Evolutionary conservation across 257 asterid species (phyloP).

Genomic region (Galeopsis tetrahit): DNA sequence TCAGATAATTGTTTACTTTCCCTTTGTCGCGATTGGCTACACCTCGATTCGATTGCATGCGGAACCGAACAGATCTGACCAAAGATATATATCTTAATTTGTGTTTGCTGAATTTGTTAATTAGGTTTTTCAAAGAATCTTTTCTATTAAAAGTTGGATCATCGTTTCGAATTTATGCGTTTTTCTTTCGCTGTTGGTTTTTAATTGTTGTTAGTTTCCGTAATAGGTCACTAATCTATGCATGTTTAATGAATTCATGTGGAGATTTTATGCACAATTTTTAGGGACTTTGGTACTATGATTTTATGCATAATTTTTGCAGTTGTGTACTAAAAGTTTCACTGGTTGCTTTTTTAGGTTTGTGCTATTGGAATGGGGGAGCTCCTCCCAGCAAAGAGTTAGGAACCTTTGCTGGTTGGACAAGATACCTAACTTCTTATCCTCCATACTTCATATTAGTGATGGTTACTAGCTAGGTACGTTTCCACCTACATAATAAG

Average conservation of each 20-base stretch:
- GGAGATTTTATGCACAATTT: not conserved
- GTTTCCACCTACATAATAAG: no score
- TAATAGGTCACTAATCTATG: not conserved
- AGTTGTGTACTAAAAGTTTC: conserved; percentile 4
- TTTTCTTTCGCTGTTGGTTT: not conserved
- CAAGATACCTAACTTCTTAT: no score
- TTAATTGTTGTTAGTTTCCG: not conserved
- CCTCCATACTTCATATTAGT: no score
- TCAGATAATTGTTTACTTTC: conserved; percentile 23
- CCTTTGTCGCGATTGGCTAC: conserved; percentile 1
- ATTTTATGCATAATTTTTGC: conserved; percentile 32
- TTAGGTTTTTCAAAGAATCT: no score
- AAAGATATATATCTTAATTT: conserved; percentile 5
- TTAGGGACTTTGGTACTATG: conserved; percentile 23
- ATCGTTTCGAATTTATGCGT: conserved; percentile 1
- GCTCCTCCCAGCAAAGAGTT: no score
- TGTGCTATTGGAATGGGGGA: conserved; percentile 47
- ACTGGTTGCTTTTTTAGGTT: conserved; percentile 29
- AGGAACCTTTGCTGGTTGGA: no score
- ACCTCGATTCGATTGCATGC: conserved; percentile 28
- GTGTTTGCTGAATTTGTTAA: conserved; percentile 26
- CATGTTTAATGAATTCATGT: not conserved
- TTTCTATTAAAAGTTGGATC: not conserved
- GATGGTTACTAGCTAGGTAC: no score
- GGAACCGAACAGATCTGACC: conserved; percentile 14